These are phyloP conservation scores for Hemileia vastatrix DNA, from an alignment of 1,284 basidiomycete species.

Conservation along the genomic window DNA sequence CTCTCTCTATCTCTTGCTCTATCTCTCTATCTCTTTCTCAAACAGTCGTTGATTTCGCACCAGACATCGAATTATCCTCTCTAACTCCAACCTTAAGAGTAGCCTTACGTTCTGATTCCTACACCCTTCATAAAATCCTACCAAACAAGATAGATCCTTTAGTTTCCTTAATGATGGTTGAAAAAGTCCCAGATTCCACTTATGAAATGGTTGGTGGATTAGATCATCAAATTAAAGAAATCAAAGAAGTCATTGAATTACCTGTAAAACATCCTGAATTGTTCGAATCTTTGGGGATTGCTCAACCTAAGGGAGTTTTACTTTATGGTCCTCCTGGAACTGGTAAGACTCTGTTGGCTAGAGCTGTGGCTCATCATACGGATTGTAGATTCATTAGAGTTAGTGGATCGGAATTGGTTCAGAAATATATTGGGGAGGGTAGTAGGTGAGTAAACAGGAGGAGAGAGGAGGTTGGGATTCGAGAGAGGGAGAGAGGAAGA, in stretches of 20 bases:
- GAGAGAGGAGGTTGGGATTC: too few species aligned
- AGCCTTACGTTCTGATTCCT: constrained; percentile 88
- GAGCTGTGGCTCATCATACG: constrained; percentile 93
- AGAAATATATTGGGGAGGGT: constrained; percentile 98
- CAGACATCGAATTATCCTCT: constrained; percentile 68
- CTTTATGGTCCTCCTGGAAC: too few species aligned
- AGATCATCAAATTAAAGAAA: constrained; percentile 97
- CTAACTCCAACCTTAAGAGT: constrained; percentile 83
- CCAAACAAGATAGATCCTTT: constrained; percentile 93
- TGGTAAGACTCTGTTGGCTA: too few species aligned
- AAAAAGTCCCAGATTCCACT: constrained; percentile 96
- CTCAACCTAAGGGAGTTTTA: too few species aligned
- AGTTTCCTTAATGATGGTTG: constrained; percentile 99
- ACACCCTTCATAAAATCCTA: constrained; percentile 85
- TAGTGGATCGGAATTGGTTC: constrained; percentile 85
- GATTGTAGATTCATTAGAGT: constrained; percentile 98
- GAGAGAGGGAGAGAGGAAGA: too few species aligned
- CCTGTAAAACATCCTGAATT: constrained; percentile 97
- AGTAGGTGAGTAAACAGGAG: constrained; percentile 90
- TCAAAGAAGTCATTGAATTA: constrained; percentile 97
- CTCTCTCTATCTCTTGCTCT: not conserved
- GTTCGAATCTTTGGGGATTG: constrained; percentile 91
- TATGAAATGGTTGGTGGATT: constrained; percentile 99
- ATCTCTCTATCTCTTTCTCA: too few species aligned
- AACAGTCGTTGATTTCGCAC: constrained; percentile 83